Evolutionary conservation across 2,329 filamentous ascomycete genomes (phyloP).

Genomic region (Nemania diffusa): DNA sequence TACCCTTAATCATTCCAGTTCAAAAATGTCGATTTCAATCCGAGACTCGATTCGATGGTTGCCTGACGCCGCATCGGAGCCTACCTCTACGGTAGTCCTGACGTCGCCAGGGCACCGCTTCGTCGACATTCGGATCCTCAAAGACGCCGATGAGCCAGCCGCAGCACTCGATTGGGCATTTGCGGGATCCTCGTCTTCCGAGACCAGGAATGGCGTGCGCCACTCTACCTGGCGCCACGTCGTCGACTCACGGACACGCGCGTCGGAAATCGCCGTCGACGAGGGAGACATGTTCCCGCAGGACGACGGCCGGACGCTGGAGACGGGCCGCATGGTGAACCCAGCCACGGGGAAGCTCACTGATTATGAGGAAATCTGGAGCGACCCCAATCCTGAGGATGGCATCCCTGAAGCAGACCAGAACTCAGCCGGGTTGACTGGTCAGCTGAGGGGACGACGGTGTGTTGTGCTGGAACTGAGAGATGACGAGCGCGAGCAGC

Average conservation of each 20-base stretch:
- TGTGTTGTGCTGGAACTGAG: constrained; percentile 57
- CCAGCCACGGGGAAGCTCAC: constrained; percentile 61
- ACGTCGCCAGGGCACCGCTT: constrained; percentile 68
- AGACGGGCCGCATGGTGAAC: constrained; percentile 70
- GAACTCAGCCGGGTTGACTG: neutral
- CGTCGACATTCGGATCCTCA: constrained; percentile 69
- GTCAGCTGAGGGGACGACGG: constrained; percentile 27
- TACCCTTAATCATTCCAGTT: neutral
- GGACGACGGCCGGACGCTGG: constrained; percentile 54
- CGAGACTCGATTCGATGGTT: constrained; percentile 70
- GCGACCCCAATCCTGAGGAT: constrained; percentile 56
- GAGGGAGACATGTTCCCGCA: constrained; percentile 65
- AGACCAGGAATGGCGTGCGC: constrained; percentile 43
- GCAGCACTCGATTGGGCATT: constrained; percentile 72
- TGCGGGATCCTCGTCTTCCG: constrained; percentile 62
- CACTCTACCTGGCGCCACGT: constrained; percentile 66
- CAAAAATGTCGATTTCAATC: constrained; percentile 58
- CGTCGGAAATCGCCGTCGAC: constrained; percentile 56
- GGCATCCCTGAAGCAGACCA: constrained; percentile 28
- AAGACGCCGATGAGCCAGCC: constrained; percentile 19
- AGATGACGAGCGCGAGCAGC: constrained; percentile 45
- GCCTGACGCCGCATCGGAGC: constrained; percentile 63
- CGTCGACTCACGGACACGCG: constrained; percentile 63
- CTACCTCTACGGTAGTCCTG: constrained; percentile 72
- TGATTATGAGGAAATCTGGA: constrained; percentile 76